A percentile compares a stretch with the other conserved stretches of the same genome.
Conservation (phyloP, 176 grass and related monocot species). For the Carex pumila region DNA sequence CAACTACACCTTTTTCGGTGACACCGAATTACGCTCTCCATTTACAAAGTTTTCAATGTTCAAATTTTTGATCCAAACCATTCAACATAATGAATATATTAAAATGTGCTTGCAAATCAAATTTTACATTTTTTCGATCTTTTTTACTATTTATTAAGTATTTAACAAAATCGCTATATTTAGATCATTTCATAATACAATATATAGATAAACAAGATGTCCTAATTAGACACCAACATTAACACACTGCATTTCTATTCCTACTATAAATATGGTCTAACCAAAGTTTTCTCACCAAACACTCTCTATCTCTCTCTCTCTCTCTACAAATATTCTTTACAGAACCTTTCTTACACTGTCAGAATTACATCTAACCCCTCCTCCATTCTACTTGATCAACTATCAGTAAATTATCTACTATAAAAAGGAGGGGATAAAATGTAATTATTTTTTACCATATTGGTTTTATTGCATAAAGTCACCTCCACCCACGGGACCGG, state of each 20-base stretch:
- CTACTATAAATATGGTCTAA: neutral
- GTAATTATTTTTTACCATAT: neutral
- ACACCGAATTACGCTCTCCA: no score
- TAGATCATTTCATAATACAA: neutral
- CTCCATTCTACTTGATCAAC: neutral
- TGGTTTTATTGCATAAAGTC: neutral
- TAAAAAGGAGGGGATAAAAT: neutral
- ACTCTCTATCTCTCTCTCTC: neutral
- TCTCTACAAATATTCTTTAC: neutral
- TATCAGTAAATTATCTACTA: neutral
- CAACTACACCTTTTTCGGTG: no score
- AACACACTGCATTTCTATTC: neutral
- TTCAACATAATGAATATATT: no score
- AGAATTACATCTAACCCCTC: neutral
- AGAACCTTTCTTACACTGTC: neutral
- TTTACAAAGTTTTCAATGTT: no score
- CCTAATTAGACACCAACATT: neutral
- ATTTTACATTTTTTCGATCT: no score
- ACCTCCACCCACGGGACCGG: neutral
- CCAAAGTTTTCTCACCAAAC: constrained; percentile 1
- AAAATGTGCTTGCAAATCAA: no score
- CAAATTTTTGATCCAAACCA: no score
- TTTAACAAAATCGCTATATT: no score
- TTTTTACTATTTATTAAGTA: no score
- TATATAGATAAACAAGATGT: neutral